phyloP scores from a whole-genome alignment of 2,329 filamentous ascomycete genomes.

The Ophiostoma populinum region DNA sequence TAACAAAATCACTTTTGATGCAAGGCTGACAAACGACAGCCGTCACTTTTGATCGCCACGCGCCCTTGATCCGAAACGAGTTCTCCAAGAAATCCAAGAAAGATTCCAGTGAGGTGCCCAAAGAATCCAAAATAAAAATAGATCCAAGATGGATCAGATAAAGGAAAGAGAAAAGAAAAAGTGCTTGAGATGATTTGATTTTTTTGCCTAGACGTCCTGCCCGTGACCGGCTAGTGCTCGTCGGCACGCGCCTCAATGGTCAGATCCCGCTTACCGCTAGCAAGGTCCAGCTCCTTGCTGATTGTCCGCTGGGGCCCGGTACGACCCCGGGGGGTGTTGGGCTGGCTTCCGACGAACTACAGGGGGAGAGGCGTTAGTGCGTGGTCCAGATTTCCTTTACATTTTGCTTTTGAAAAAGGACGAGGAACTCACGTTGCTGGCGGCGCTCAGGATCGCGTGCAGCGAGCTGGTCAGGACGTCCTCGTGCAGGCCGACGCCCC shows the following conservation, averaged over 20 bases:
- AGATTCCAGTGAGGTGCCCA: too few species aligned
- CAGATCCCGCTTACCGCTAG: constrained; percentile 14
- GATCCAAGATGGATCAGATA: too few species aligned
- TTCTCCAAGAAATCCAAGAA: too few species aligned
- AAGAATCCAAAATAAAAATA: too few species aligned
- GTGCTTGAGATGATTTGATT: too few species aligned
- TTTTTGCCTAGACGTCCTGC: not conserved
- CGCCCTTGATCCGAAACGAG: too few species aligned
- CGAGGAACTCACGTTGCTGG: constrained; percentile 56
- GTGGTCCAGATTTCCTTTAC: not conserved
- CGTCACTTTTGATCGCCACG: too few species aligned
- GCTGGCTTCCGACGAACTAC: constrained; percentile 61
- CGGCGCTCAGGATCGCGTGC: constrained; percentile 69
- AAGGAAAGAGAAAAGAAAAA: too few species aligned
- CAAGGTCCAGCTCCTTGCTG: constrained; percentile 21
- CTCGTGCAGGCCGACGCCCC: constrained; percentile 83
- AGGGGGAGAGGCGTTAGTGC: constrained; percentile 1
- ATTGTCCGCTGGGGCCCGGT: constrained; percentile 34
- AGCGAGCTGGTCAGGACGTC: constrained; percentile 84
- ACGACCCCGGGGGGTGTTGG: constrained; percentile 45
- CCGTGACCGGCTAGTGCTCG: constrained; percentile 14
- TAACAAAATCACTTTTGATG: too few species aligned
- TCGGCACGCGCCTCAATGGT: constrained; percentile 21
- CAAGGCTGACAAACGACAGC: too few species aligned
- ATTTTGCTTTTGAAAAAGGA: not conserved